These are phyloP conservation scores for Scenedesmus sp. DNA, from an alignment of 163 green algal species.

Conservation along the genomic window DNA sequence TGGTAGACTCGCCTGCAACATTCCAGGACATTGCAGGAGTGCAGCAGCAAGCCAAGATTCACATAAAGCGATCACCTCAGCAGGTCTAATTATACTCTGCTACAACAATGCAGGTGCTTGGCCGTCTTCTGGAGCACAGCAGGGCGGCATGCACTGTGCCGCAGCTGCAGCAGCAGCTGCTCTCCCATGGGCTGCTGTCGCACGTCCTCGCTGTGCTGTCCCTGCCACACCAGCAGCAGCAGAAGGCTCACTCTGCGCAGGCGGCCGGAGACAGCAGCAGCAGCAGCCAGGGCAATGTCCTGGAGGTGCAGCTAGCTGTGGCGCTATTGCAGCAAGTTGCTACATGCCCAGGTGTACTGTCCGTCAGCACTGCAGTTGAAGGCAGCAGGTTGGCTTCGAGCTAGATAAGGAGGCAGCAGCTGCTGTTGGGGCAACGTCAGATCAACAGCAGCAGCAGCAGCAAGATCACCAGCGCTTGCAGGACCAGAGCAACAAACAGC, in stretches of 20 bases:
- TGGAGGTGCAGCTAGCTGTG: constrained; percentile 35
- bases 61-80: too few relatives aligned
- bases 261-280: not conserved
- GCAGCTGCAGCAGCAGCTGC: constrained; percentile 23
- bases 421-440: not conserved
- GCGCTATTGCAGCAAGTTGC: constrained; percentile 12
- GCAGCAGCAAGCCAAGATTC: not conserved
- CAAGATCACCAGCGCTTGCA: not conserved
- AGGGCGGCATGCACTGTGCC: not conserved
- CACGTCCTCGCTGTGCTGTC: not conserved
- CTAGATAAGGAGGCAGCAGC: not conserved
- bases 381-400: not conserved
- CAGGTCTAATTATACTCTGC: not conserved
- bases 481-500: not conserved
- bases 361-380: not conserved
- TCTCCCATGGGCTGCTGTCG: constrained; percentile 8
- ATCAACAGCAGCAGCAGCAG: constrained; percentile 2
- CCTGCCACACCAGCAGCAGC: constrained; percentile 13
- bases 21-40: not conserved
- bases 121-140: constrained; percentile 12
- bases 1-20: too few relatives aligned
- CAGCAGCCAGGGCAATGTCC: constrained; percentile 25
- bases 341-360: not conserved
- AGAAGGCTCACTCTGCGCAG: not conserved
- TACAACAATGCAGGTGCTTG: not conserved